Evolutionary conservation across 805 yeast genomes (phyloP).

Genomic region (Blastobotrys chiropterorum): DNA sequence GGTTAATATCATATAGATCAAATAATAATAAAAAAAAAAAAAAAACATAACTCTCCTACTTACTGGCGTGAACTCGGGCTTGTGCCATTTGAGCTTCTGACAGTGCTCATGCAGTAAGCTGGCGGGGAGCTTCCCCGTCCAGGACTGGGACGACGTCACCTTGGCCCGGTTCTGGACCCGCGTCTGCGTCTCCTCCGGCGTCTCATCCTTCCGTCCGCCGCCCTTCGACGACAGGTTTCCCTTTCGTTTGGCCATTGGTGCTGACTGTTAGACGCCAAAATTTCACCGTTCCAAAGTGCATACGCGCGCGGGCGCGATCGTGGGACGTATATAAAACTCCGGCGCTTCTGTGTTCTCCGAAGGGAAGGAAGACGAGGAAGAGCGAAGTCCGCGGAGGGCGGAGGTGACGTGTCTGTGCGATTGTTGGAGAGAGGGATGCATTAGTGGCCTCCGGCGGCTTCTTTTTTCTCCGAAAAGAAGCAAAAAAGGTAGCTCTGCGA

Average conservation of each 20-base stretch:
- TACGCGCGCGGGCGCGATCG: neutral
- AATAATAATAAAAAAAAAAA: neutral
- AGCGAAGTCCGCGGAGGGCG: too few species aligned
- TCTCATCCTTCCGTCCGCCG: neutral
- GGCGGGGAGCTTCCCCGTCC: slow-evolving; percentile 95
- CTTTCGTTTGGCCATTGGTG: neutral
- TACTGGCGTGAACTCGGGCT: slow-evolving; percentile 71
- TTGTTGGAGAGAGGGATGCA: too few species aligned
- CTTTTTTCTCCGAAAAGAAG: too few species aligned
- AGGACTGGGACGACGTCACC: slow-evolving; percentile 38
- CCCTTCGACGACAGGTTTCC: neutral
- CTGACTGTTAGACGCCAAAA: neutral
- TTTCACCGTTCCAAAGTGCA: neutral
- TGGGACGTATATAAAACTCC: too few species aligned
- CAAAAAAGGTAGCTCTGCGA: too few species aligned
- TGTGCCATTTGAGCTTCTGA: slow-evolving; percentile 85
- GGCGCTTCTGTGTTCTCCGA: too few species aligned
- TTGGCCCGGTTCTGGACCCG: slow-evolving; percentile 2
- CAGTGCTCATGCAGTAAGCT: slow-evolving; percentile 80
- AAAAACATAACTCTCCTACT: too few species aligned
- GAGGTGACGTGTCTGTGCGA: too few species aligned
- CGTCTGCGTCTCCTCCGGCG: neutral
- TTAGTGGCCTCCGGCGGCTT: too few species aligned
- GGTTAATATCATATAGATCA: too few species aligned
- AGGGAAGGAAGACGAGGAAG: too few species aligned